Evolutionary conservation across 257 asterid species (phyloP).

Genomic region (Gynochthodes officinalis): DNA sequence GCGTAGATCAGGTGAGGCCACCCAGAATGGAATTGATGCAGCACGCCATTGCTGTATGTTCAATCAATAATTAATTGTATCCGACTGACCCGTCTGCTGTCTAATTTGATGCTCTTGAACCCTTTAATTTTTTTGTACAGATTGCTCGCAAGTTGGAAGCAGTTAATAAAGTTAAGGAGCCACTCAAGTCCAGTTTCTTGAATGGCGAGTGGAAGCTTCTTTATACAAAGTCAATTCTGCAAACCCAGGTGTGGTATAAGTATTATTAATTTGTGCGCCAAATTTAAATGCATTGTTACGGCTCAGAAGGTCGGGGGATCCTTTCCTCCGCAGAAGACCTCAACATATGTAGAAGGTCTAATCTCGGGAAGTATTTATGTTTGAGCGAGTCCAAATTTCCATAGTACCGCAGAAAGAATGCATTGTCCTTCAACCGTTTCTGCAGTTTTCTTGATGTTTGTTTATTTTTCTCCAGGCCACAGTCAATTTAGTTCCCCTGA

Average conservation of each 20-base stretch:
- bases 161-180: constrained; percentile 50
- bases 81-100: too few species aligned
- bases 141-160: constrained; percentile 60
- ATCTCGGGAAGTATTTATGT: not conserved
- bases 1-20: constrained; percentile 36
- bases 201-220: constrained; percentile 76
- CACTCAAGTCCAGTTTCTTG: constrained; percentile 47
- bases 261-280: not conserved
- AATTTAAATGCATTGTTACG: too few species aligned
- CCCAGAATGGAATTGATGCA: too few species aligned
- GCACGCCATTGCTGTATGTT: not conserved
- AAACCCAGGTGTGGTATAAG: constrained; percentile 32
- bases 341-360: too few species aligned
- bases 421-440: not conserved
- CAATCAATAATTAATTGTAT: too few species aligned
- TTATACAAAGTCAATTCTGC: constrained; percentile 53
- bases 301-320: not conserved
- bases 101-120: too few species aligned
- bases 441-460: not conserved
- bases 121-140: too few species aligned
- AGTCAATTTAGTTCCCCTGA: constrained; percentile 59
- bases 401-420: not conserved
- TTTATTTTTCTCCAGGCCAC: constrained; percentile 43
- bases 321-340: too few species aligned
- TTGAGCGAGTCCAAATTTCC: too few species aligned